Conservation (phyloP, 2,329 filamentous ascomycete species). For the Malbranchea zuffiana region DNA sequence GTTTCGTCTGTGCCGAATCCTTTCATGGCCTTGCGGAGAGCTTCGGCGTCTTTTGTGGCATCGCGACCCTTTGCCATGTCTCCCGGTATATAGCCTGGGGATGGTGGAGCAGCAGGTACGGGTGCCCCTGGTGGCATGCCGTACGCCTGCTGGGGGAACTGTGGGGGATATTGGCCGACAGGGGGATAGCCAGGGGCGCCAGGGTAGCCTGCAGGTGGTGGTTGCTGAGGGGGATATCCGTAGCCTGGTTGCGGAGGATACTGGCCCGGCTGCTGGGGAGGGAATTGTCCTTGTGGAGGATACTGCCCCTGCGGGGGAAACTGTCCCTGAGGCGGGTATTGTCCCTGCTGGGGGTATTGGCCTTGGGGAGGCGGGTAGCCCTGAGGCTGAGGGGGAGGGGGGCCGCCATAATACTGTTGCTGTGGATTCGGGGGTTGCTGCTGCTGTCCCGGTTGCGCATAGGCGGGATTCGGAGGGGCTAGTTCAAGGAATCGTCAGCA, state of each 20-base stretch:
- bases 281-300: slow-evolving; percentile 10
- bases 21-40: slow-evolving; percentile 68
- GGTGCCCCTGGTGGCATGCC: slow-evolving; percentile 6
- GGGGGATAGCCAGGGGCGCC: slow-evolving; percentile 6
- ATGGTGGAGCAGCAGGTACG: slow-evolving; percentile 45
- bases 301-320: slow-evolving; percentile 12
- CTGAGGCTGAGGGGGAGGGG: slow-evolving; percentile 10
- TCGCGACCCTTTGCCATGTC: slow-evolving; percentile 53
- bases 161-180: slow-evolving; percentile 8
- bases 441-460: slow-evolving; percentile 7
- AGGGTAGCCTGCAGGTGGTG: slow-evolving; percentile 6
- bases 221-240: slow-evolving; percentile 7
- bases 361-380: slow-evolving; percentile 12
- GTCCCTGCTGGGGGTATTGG: slow-evolving; percentile 12
- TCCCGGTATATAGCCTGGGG: slow-evolving; percentile 56
- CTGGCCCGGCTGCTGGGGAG: slow-evolving; percentile 6
- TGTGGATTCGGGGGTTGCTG: slow-evolving; percentile 4
- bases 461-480: slow-evolving; percentile 2
- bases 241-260: slow-evolving; percentile 7
- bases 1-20: slow-evolving; percentile 75
- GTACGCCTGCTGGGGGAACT: slow-evolving; percentile 6
- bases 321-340: slow-evolving; percentile 13
- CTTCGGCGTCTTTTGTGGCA: slow-evolving; percentile 53
- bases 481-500: background rate
- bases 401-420: slow-evolving; percentile 3